These are phyloP conservation scores for Entoloma clypeatum DNA, from an alignment of 1,284 basidiomycete species.

Conservation along the genomic window DNA sequence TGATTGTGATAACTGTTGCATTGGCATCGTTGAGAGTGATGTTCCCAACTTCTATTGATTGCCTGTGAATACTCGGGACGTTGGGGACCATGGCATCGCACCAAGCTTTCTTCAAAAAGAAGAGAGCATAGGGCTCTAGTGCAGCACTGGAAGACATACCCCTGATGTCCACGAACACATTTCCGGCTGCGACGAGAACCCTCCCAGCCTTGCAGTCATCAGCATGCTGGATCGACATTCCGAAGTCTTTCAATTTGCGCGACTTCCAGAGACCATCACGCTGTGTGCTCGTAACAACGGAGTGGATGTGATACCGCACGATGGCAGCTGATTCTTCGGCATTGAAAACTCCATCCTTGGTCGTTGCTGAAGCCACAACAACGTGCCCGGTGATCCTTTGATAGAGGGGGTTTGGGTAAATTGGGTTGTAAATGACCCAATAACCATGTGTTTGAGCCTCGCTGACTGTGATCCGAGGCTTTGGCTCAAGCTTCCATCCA, in stretches of 20 bases:
- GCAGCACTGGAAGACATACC: neutral
- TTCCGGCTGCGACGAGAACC: neutral
- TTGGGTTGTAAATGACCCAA: no score
- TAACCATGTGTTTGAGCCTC: no score
- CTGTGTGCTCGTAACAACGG: constrained; percentile 1
- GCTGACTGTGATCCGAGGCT: no score
- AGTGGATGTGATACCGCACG: no score
- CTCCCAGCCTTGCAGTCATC: neutral
- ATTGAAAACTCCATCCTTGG: no score
- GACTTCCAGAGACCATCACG: neutral
- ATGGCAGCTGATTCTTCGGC: no score
- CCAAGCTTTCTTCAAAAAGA: neutral
- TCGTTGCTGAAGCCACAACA: no score
- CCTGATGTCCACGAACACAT: constrained; percentile 1
- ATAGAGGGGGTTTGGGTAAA: no score
- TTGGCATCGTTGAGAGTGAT: neutral
- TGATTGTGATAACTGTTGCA: neutral
- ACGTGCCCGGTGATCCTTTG: no score
- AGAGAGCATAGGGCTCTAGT: neutral
- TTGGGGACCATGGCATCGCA: neutral
- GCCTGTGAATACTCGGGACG: neutral
- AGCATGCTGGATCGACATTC: neutral
- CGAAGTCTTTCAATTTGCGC: neutral
- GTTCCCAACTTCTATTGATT: neutral
- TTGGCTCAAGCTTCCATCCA: no score